A percentile compares a stretch with the other conserved stretches of the same genome.
These are phyloP conservation scores for Thalassiosira hispida DNA, from an alignment of 352 stramenopile species.

Conservation along the genomic window DNA sequence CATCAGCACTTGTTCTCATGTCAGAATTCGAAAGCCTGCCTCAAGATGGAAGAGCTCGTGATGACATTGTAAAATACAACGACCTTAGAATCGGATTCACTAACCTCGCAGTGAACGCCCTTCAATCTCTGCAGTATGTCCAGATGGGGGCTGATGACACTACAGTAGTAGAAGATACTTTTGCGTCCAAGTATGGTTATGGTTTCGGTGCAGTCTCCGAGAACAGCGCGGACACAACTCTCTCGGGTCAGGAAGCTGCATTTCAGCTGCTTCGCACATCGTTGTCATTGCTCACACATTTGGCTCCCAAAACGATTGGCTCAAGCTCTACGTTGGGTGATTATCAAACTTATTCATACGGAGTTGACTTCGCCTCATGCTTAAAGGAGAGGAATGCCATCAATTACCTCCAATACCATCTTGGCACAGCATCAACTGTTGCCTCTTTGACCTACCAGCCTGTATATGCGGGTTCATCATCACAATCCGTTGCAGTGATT, in stretches of 20 bases:
- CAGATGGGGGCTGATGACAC: not conserved
- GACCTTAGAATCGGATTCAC: constrained; percentile 42
- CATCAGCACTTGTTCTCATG: constrained; percentile 39
- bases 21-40: constrained; percentile 32
- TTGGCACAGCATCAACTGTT: constrained; percentile 36
- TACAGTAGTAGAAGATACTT: not conserved
- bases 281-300: constrained; percentile 24
- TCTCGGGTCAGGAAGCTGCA: constrained; percentile 1
- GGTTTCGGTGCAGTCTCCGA: constrained; percentile 21
- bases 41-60: constrained; percentile 16
- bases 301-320: constrained; percentile 19
- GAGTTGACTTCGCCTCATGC: constrained; percentile 42
- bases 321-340: constrained; percentile 1
- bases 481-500: constrained; percentile 24
- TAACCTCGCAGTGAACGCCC: constrained; percentile 39
- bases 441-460: constrained; percentile 53
- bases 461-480: constrained; percentile 30
- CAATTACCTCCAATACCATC: constrained; percentile 29
- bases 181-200: constrained; percentile 32
- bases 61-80: constrained; percentile 40
- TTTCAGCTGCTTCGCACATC: constrained; percentile 40
- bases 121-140: constrained; percentile 46
- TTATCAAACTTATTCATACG: constrained; percentile 39
- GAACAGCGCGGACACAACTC: constrained; percentile 4
- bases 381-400: constrained; percentile 50